phyloP scores from a whole-genome alignment of 2,329 filamentous ascomycete genomes.

The Alternaria arbusti region DNA sequence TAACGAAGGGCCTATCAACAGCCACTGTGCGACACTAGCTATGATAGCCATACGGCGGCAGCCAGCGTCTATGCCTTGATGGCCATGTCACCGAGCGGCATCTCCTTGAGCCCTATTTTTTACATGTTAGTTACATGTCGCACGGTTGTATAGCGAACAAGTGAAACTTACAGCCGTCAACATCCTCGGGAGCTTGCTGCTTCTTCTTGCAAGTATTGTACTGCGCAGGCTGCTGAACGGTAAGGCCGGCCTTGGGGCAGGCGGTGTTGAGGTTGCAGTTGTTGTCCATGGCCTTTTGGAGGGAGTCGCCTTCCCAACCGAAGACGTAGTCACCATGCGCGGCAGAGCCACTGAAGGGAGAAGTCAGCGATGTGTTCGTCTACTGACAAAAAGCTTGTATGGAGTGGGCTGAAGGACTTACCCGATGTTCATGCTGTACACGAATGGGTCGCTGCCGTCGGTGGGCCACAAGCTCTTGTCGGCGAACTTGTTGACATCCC shows the following conservation, averaged over 20 bases:
- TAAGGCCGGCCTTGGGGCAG: conserved; percentile 41
- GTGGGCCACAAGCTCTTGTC: conserved; percentile 42
- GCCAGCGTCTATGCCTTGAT: conserved; percentile 29
- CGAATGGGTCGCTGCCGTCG: conserved; percentile 40
- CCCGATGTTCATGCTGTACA: conserved; percentile 45
- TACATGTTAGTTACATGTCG: conserved; percentile 11
- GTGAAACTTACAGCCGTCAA: conserved; percentile 40
- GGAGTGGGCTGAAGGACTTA: conserved; percentile 7
- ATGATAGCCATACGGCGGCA: neutral
- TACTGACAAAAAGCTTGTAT: neutral
- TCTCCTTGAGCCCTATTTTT: conserved; percentile 34
- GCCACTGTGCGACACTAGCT: neutral
- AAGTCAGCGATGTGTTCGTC: neutral
- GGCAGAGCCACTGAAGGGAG: conserved; percentile 29
- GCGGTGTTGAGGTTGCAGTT: conserved; percentile 46
- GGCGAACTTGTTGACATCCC: conserved; percentile 41
- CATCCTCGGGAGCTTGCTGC: conserved; percentile 41
- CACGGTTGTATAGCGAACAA: neutral
- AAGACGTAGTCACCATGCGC: conserved; percentile 51
- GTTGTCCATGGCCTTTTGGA: conserved; percentile 52
- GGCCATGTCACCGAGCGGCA: conserved; percentile 34
- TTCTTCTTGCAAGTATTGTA: conserved; percentile 44
- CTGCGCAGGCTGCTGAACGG: conserved; percentile 29
- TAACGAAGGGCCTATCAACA: neutral
- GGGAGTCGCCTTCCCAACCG: conserved; percentile 54